Conservation (phyloP, 2,329 filamentous ascomycete species). For the Aspergillus arachidicola region DNA sequence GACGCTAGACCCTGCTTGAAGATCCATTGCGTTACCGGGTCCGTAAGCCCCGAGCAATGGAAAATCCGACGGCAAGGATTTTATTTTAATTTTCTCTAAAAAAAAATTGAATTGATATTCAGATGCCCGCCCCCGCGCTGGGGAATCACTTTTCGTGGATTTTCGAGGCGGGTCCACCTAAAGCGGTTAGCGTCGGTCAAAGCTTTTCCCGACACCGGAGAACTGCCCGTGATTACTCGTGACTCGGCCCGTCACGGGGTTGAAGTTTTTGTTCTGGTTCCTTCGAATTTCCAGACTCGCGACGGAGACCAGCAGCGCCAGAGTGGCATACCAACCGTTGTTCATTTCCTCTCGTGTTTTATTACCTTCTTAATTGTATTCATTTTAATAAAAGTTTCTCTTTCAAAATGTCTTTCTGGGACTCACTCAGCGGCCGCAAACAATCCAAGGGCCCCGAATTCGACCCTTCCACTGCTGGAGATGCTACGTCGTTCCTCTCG, state of each 20-base stretch:
- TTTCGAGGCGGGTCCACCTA: conserved; percentile 30
- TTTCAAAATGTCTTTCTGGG: conserved; percentile 59
- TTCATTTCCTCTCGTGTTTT: conserved; percentile 17
- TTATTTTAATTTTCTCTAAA: not conserved
- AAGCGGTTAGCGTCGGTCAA: conserved; percentile 29
- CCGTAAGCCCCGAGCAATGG: conserved; percentile 19
- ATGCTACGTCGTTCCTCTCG: conserved; percentile 84
- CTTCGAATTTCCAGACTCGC: conserved; percentile 17
- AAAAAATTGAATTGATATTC: conserved; percentile 18
- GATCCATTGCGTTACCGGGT: conserved; percentile 24
- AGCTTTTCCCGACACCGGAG: conserved; percentile 23
- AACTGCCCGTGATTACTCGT: conserved; percentile 2
- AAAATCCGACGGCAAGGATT: conserved; percentile 3
- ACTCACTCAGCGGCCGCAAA: conserved; percentile 64
- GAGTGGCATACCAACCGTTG: conserved; percentile 1
- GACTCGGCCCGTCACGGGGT: conserved; percentile 34
- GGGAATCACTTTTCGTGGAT: conserved; percentile 30
- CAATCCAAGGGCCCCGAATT: conserved; percentile 62
- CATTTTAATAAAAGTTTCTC: conserved; percentile 22
- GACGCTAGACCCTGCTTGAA: conserved; percentile 18
- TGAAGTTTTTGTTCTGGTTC: conserved; percentile 43
- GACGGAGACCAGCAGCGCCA: conserved; percentile 5
- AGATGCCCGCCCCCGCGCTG: conserved; percentile 27
- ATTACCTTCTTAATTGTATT: conserved; percentile 27
- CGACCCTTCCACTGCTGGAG: conserved; percentile 72